Evolutionary conservation across 2,329 filamentous ascomycete genomes (phyloP).

Genomic region (Monilinia fructigena): DNA sequence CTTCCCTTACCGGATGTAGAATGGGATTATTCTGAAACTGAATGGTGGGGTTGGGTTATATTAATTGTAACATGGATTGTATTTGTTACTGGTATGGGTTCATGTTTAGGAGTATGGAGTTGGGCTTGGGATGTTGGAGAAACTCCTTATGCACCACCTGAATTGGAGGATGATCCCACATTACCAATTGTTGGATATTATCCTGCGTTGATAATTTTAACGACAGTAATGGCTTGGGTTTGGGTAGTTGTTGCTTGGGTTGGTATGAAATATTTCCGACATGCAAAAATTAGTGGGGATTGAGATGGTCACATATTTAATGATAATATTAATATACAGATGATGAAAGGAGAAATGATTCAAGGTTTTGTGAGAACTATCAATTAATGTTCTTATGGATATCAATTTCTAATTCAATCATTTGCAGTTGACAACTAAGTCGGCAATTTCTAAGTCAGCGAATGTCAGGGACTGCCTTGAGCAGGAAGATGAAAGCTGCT

Average conservation of each 20-base stretch:
- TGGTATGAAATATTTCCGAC: slow-evolving; percentile 98
- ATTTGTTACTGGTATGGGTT: slow-evolving; percentile 95
- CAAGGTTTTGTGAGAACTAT: not conserved
- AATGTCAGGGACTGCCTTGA: not conserved
- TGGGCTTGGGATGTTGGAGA: slow-evolving; percentile 99
- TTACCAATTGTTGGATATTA: slow-evolving; percentile 97
- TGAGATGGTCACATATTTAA: slow-evolving; percentile 28
- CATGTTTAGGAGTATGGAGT: slow-evolving; percentile 90
- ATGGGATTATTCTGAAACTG: slow-evolving; percentile 92
- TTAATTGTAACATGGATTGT: slow-evolving; percentile 89
- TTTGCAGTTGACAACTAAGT: no score
- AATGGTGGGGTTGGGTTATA: slow-evolving; percentile 98
- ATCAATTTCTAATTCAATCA: no score
- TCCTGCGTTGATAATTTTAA: slow-evolving; percentile 88
- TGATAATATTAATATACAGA: slow-evolving; percentile 20
- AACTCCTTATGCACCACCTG: slow-evolving; percentile 91
- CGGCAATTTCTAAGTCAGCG: not conserved
- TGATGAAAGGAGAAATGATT: not conserved
- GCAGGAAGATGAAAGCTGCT: no score
- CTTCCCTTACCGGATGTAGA: slow-evolving; percentile 51
- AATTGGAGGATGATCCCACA: slow-evolving; percentile 91
- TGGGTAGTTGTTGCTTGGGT: slow-evolving; percentile 98
- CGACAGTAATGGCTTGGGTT: slow-evolving; percentile 95
- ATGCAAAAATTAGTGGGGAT: slow-evolving; percentile 75
- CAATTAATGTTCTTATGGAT: not conserved